These are phyloP conservation scores for Fraxinus quadrangulata DNA, from an alignment of 257 asterid species.

Conservation along the genomic window DNA sequence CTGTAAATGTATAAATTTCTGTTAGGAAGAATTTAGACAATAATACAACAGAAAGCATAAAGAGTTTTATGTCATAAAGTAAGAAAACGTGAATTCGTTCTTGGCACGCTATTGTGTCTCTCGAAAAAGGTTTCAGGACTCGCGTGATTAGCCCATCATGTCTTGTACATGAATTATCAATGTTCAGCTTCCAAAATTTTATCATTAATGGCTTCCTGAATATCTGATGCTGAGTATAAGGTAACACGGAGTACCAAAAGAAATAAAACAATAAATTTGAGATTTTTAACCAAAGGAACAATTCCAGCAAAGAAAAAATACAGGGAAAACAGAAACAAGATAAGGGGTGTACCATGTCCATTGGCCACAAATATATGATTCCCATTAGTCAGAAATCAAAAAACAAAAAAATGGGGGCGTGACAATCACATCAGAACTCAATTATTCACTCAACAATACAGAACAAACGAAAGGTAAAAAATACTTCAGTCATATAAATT, in stretches of 20 bases:
- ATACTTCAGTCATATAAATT: not conserved
- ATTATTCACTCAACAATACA: not conserved
- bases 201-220: not conserved
- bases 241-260: not conserved
- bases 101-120: not conserved
- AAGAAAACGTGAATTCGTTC: not conserved
- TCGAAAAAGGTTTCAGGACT: not conserved
- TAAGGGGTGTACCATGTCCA: not conserved
- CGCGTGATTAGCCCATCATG: not conserved
- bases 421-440: not conserved
- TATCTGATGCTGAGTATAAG: not conserved
- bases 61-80: not conserved
- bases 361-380: not conserved
- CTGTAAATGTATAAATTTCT: not conserved
- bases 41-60: not conserved
- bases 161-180: not conserved
- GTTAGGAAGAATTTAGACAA: not conserved
- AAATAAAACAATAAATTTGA: not conserved
- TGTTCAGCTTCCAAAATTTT: not conserved
- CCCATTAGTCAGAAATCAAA: not conserved
- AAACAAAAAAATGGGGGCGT: not conserved
- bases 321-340: not conserved
- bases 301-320: not conserved
- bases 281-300: not conserved
- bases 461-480: not conserved